These are phyloP conservation scores for Trichocladium uniseriatum DNA, from an alignment of 495 filamentous ascomycete species.

Conservation along the genomic window DNA sequence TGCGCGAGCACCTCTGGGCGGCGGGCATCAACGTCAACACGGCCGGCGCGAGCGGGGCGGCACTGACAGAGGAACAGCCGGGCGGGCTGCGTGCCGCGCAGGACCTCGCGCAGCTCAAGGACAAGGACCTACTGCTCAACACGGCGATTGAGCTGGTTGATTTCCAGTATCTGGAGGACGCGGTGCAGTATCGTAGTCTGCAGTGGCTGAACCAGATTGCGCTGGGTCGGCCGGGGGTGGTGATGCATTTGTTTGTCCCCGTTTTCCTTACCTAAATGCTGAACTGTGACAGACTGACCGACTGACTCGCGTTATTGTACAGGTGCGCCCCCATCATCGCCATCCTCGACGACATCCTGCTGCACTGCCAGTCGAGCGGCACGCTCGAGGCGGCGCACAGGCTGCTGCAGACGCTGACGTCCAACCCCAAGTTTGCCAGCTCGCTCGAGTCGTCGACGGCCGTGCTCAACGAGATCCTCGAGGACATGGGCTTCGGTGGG, in stretches of 20 bases:
- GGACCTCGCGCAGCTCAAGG: constrained; percentile 37
- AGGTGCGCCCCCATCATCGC: constrained; percentile 42
- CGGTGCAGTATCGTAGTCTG: constrained; percentile 43
- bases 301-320: too few relatives aligned
- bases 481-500: constrained; percentile 49
- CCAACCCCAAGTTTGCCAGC: constrained; percentile 34
- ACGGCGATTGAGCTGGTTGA: constrained; percentile 48
- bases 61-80: not conserved
- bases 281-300: too few relatives aligned
- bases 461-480: constrained; percentile 36
- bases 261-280: too few relatives aligned
- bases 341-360: constrained; percentile 45
- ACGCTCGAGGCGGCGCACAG: constrained; percentile 44
- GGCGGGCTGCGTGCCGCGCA: constrained; percentile 23
- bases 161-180: constrained; percentile 47
- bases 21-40: constrained; percentile 40
- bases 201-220: constrained; percentile 45
- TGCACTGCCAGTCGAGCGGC: constrained; percentile 42
- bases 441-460: constrained; percentile 27
- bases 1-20: constrained; percentile 44
- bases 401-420: constrained; percentile 42
- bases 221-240: constrained; percentile 35
- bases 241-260: constrained; percentile 39
- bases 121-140: constrained; percentile 49
- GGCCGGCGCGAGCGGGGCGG: constrained; percentile 16